Percentiles rank a stretch among this genome's conserved stretches.
Evolutionary conservation across 1,139 yeast genomes (phyloP).

Genomic region (Candida tetrigidarum): DNA sequence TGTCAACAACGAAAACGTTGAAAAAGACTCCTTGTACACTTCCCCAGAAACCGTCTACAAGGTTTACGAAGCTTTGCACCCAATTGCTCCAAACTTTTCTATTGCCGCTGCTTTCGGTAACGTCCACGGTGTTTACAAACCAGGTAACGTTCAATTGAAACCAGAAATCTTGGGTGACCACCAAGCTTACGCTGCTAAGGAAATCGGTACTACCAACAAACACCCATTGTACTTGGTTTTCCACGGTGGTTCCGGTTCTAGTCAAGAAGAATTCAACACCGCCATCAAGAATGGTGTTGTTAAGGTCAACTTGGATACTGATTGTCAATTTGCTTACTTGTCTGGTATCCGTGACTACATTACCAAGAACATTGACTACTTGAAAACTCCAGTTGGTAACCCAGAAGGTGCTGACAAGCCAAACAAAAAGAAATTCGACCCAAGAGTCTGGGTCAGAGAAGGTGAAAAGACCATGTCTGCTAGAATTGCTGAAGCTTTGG

Average conservation of each 20-base stretch:
- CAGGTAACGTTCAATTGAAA: conserved; percentile 94
- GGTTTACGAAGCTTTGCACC: conserved; percentile 86
- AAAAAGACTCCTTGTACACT: conserved; percentile 88
- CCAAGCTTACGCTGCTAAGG: conserved; percentile 81
- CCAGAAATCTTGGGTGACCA: conserved; percentile 97
- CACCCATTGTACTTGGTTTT: conserved; percentile 95
- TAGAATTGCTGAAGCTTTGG: conserved; percentile 85
- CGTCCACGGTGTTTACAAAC: conserved; percentile 99
- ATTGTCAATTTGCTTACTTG: conserved; percentile 98
- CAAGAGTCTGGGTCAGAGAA: conserved; percentile 99
- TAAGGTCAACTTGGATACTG: conserved; percentile 99
- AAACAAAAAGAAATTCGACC: conserved; percentile 98
- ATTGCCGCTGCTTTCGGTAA: conserved; percentile 99
- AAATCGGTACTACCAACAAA: conserved; percentile 54
- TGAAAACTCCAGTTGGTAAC: conserved; percentile 90
- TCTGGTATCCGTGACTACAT: conserved; percentile 97
- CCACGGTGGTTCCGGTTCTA: conserved; percentile 99
- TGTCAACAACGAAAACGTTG: conserved; percentile 96
- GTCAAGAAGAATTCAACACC: conserved; percentile 87
- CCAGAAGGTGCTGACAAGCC: conserved; percentile 99
- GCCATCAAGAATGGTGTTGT: conserved; percentile 96
- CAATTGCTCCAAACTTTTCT: conserved; percentile 97
- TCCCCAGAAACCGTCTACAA: conserved; percentile 93
- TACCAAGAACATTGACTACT: conserved; percentile 94
- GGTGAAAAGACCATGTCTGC: conserved; percentile 98